Evolutionary conservation across 2,329 filamentous ascomycete species (phyloP), one percentile per base, ranked within the genome.

Genomic region (Aspergillus ruber): DNA sequence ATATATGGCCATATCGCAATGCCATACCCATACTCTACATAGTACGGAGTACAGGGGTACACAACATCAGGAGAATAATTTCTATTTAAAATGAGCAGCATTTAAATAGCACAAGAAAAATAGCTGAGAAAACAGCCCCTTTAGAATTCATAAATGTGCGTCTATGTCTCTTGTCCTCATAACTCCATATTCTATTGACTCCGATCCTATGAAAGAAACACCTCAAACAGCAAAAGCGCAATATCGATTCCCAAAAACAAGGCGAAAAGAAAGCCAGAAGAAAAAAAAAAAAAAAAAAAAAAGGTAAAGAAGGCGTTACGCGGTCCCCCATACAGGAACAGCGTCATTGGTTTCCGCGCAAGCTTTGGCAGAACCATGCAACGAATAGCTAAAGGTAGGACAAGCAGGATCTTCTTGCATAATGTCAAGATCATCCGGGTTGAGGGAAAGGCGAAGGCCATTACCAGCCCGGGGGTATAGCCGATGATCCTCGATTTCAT

Each of bases 381-480:
- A 47, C 13, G 57, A 47, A 55, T 83, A 79, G 51, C 76, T 81
- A 56, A 83, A 83, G 0, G 80, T 80, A 18, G 73, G 70, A 55
- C 74, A 76, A 20, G 67, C 59, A 36, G 77, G 74, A 43, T 82
- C 78, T 55, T 85, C 83, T 6, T 81, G 76, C 20, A 86, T 62
- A 70, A 82, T 83, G 48, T 81, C 73, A 35, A 83, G 56, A 59
- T 85, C 82, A 21, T 80, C 76, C 15, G 72, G 73, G 53, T 84
- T 79, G 1, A 75, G 74, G 6, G 77, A 73, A 17, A 85, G 59
- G 20, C 73, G 76, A 23, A 86, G 69, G 2, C 83, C 83, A 46
- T 82, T 75, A 1, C 83, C 83, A 6, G 82, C 72, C 52, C 77
- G 77, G 0, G 82, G 82, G 54, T 85, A 85, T 39, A 82, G 74